phyloP scores from a whole-genome alignment of 441 rosid genomes.

The Flueggea neowawraea region DNA sequence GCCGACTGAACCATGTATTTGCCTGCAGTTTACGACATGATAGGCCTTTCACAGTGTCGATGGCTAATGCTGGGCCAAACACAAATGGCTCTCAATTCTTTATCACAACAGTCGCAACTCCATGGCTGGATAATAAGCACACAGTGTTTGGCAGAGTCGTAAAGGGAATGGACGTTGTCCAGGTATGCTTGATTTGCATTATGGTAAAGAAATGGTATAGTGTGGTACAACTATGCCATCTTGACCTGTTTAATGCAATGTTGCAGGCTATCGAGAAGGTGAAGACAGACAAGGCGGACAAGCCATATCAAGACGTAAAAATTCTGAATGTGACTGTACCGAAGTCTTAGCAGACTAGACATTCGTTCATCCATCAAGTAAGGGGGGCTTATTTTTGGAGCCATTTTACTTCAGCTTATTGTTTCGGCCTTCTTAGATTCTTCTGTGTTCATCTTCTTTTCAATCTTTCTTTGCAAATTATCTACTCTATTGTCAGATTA shows the following conservation, averaged over 20 bases:
- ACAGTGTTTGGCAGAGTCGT: constrained; percentile 91
- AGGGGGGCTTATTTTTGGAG: background rate
- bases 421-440: no score
- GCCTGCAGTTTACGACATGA: constrained; percentile 82
- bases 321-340: constrained; percentile 87
- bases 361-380: background rate
- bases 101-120: constrained; percentile 94
- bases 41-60: constrained; percentile 88
- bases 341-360: constrained; percentile 37
- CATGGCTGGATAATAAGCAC: constrained; percentile 98
- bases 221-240: no score
- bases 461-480: no score
- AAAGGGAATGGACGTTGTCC: constrained; percentile 97
- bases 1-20: constrained; percentile 7
- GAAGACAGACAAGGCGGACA: constrained; percentile 87
- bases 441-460: no score
- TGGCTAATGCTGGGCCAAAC: constrained; percentile 97
- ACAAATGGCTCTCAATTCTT: constrained; percentile 96
- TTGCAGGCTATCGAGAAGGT: constrained; percentile 90
- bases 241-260: no score
- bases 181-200: constrained; percentile 40
- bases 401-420: background rate
- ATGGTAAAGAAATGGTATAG: no score
- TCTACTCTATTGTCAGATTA: no score
- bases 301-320: constrained; percentile 92